A percentile compares a stretch with the other conserved stretches of the same genome.
phyloP scores from a whole-genome alignment of 2,329 filamentous ascomycete genomes.

The Xylaria sp. region DNA sequence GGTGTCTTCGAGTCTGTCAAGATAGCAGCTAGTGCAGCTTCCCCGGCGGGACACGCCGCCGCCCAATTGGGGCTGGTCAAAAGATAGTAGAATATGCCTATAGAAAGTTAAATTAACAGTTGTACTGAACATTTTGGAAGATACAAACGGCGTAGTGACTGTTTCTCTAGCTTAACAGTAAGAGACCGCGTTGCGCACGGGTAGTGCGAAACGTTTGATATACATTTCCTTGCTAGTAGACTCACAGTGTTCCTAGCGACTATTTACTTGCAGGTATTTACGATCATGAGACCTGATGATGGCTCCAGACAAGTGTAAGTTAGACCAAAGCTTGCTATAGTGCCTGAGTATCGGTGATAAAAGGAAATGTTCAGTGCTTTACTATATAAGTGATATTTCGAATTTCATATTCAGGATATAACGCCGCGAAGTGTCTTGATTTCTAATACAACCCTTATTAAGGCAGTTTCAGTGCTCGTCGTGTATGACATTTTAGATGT shows the following conservation, averaged over 20 bases:
- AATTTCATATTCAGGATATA: too few relatives aligned
- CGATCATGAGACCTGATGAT: background rate
- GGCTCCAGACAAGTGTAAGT: background rate
- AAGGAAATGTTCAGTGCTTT: too few relatives aligned
- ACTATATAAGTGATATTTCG: too few relatives aligned
- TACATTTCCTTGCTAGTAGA: background rate
- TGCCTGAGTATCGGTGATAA: background rate
- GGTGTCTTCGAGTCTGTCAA: constrained; percentile 47
- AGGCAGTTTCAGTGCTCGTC: too few relatives aligned
- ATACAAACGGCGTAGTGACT: background rate
- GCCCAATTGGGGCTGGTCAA: constrained; percentile 19
- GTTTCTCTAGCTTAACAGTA: background rate
- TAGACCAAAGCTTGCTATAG: background rate
- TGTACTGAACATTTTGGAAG: background rate
- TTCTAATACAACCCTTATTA: too few relatives aligned
- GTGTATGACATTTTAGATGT: too few relatives aligned
- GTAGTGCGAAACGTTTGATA: background rate
- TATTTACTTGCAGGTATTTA: background rate
- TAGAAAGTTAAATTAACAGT: background rate
- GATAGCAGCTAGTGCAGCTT: constrained; percentile 41
- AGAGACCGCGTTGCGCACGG: background rate
- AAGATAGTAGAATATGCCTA: constrained; percentile 5
- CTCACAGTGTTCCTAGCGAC: too few relatives aligned
- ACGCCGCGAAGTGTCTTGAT: too few relatives aligned
- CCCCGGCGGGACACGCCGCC: constrained; percentile 40